Conservation (phyloP, 306 rosid species). For the Quercus dentata region DNA sequence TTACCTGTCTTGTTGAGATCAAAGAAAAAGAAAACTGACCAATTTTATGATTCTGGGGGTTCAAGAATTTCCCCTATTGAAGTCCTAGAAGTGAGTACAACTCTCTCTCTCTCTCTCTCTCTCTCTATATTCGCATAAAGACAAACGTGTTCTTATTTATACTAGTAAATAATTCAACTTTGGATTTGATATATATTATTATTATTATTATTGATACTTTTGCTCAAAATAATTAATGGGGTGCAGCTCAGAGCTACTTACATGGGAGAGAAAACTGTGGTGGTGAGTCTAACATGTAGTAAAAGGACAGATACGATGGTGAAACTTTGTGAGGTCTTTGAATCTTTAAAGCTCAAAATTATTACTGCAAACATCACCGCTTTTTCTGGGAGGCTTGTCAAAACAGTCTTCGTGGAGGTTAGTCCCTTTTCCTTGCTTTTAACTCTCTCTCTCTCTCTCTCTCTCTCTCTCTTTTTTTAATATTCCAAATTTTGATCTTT, state of each 20-base stretch:
- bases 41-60: conserved; percentile 30
- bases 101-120: background rate
- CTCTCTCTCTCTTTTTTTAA: background rate
- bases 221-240: background rate
- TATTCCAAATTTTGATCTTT: background rate
- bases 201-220: background rate
- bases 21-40: conserved; percentile 71
- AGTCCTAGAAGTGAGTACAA: conserved; percentile 54
- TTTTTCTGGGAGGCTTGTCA: conserved; percentile 68
- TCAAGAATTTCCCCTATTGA: conserved; percentile 66
- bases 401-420: conserved; percentile 91
- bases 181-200: background rate
- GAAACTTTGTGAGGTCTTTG: conserved; percentile 80
- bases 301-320: conserved; percentile 86
- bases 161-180: background rate
- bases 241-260: conserved; percentile 66
- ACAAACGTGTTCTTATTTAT: background rate
- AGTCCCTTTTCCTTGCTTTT: background rate
- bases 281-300: conserved; percentile 81
- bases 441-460: background rate
- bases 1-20: conserved; percentile 58
- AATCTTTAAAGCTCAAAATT: conserved; percentile 85
- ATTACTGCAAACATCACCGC: conserved; percentile 71
- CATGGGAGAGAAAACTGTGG: conserved; percentile 73
- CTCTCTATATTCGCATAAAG: conserved; percentile 26